Evolutionary conservation across 495 filamentous ascomycete species (phyloP), one percentile per base, ranked within the genome.

Genomic region (Diplogelasinospora grovesii): DNA sequence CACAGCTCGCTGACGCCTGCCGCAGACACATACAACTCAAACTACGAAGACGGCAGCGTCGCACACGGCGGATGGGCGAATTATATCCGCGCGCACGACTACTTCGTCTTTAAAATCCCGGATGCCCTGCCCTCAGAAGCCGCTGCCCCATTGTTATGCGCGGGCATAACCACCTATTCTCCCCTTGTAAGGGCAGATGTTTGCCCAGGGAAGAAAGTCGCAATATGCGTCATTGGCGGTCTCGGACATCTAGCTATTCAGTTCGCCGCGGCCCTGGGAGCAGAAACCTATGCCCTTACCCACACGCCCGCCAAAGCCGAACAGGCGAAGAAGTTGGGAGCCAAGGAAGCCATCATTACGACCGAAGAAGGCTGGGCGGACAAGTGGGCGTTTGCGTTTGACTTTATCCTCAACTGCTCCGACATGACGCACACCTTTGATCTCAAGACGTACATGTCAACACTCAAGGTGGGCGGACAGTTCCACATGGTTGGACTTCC

Each of bases 101-200:
- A 83, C 66, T 88, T 79, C 52, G 70, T 70, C 23, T 86, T 88
- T 65, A 73, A 73, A n/a, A 85, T 90, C 42, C 86, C 84, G 3
- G 79, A 84, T 29, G 69, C 65, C 2, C 70, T 90, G 23, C 61
- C 74, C 3, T 78, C 69, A 13, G 65, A 71, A 32, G 53, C 76
- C 3, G 86, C 81, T 4, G 86, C 82, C 7, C 86, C 86, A 0
- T 81, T 88, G 69, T 71, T 90, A 45, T 93, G 86, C 56, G 84
- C 83, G 19, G 85, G 86, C 26, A 52, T 89, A 22, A 89, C 86
- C 2, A 75, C 75, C 2, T 89, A 78, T 64, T 75, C 73, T 18
- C 82, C 85, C 0, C 65, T 89, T 0, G 74, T 79, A 4, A 70
- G 80, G 15, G 69, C 77, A 18, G 75, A 71, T 15, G 59, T 70